Base-by-base conservation (phyloP, 768 basidiomycete species). In the Kwoniella heveanensis region DNA sequence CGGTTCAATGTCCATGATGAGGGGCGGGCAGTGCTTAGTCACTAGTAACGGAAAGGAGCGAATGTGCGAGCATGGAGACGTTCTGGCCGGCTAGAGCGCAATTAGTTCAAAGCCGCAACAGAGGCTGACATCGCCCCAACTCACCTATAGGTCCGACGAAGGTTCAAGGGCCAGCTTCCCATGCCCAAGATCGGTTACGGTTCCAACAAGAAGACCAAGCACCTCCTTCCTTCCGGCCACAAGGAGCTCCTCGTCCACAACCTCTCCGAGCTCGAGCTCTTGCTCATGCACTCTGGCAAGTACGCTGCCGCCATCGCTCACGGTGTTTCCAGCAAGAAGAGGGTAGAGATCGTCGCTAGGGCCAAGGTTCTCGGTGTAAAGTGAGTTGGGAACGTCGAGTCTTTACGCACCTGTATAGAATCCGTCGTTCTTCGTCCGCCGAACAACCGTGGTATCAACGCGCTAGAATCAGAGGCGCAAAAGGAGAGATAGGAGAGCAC, bases 181-280 rank as follows among this genome's bases (percentile, higher is more conserved):
- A 97, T 98, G 95, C 94, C 94, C 80, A 94, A 92, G 86, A 92
- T 92, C 72, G 85, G 90, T 76, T 94, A 92, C 82, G 91, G 91
- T 65, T 90, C 89, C 82, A 92, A 93, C 87, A 88, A 88, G 84
- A 90, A 88, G 89, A 97, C 95, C 73, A 90, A 92, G 67, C 94
- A 97, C 81, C 84, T 96, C 58, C 90, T 97, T 75, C 96, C 96
- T 66, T 93, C 88, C 79, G 96, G 96, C 67, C 86, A 90, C 80
- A 95, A 96, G 85, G 92, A 94, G 82, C 89, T 97, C 84, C 83
- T 95, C 67, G 91, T 99, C 76, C 89, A 86, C 86, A 98, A 98
- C 82, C 85, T 90, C 57, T 86, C 89, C 80, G 94, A 98, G 81
- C 82, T 99, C 66, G 93, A 98, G 75, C 86, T 98, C 73, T 88